Percentiles rank a stretch among this genome's conserved stretches.
Evolutionary conservation across 2,329 filamentous ascomycete genomes (phyloP).

Genomic region (Apiospora kogelbergensis): DNA sequence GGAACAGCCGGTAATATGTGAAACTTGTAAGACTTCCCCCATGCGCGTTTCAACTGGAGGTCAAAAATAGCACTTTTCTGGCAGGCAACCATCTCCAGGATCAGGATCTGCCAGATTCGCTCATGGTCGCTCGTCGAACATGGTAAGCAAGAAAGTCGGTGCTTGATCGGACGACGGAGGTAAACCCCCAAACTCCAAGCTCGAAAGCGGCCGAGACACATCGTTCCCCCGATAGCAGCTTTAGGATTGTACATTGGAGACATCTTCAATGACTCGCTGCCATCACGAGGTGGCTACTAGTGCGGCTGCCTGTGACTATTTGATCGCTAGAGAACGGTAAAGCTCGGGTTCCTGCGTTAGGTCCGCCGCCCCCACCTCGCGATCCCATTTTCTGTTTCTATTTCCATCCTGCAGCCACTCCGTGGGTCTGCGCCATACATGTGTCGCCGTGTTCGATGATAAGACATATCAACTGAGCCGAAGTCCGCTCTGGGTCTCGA

Average conservation of each 20-base stretch:
- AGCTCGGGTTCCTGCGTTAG: conserved; percentile 5
- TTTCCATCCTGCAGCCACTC: background rate
- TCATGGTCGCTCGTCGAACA: background rate
- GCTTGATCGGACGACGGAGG: background rate
- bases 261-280: background rate
- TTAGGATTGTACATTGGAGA: background rate
- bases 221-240: background rate
- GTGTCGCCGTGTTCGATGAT: background rate
- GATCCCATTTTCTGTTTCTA: background rate
- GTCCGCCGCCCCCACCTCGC: background rate
- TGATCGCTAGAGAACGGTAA: background rate
- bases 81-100: background rate
- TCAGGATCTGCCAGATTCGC: background rate
- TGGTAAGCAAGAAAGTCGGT: background rate
- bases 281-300: background rate
- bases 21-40: conserved; percentile 1
- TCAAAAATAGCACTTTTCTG: conserved; percentile 4
- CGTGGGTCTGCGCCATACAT: background rate
- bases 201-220: background rate
- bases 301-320: background rate
- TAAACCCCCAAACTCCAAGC: background rate
- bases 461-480: background rate
- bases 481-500: background rate
- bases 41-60: conserved; percentile 3
- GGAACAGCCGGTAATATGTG: conserved; percentile 5